phyloP scores from a whole-genome alignment of 2,329 filamentous ascomycete genomes.

The Emmonsiellopsis sp. region DNA sequence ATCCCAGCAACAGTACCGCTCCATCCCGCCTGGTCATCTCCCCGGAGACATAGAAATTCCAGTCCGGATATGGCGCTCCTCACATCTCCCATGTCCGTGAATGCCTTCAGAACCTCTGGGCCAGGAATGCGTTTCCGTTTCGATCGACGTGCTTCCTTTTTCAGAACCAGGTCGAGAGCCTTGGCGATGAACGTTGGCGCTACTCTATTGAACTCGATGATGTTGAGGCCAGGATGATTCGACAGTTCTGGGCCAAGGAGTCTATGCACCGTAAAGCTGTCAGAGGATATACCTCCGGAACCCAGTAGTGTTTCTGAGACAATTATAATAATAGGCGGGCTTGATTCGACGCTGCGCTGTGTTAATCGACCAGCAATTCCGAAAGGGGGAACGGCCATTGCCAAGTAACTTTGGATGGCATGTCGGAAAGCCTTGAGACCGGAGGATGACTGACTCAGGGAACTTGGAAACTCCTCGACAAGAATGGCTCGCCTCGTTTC shows the following conservation, averaged over 20 bases:
- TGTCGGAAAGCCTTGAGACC: conserved; percentile 62
- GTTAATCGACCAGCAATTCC: conserved; percentile 29
- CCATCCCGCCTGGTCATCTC: conserved; percentile 65
- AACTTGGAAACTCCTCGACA: conserved; percentile 74
- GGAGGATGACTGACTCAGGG: conserved; percentile 56
- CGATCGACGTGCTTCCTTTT: conserved; percentile 75
- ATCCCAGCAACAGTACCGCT: conserved; percentile 59
- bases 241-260: conserved; percentile 79
- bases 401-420: conserved; percentile 65
- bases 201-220: conserved; percentile 89
- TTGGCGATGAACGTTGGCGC: conserved; percentile 78
- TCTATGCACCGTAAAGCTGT: conserved; percentile 88
- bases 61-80: conserved; percentile 85
- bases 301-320: conserved; percentile 85
- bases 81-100: conserved; percentile 85
- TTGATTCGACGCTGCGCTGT: conserved; percentile 28
- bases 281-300: conserved; percentile 71
- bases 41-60: conserved; percentile 82
- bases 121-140: conserved; percentile 67
- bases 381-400: conserved; percentile 53
- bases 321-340: conserved; percentile 73
- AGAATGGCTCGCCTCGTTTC: conserved; percentile 52
- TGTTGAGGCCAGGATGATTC: conserved; percentile 64
- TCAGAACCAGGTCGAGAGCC: conserved; percentile 69
- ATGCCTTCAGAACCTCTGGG: conserved; percentile 62